phyloP scores from a whole-genome alignment of 2,329 filamentous ascomycete species.

The Fusarium camptoceras region DNA sequence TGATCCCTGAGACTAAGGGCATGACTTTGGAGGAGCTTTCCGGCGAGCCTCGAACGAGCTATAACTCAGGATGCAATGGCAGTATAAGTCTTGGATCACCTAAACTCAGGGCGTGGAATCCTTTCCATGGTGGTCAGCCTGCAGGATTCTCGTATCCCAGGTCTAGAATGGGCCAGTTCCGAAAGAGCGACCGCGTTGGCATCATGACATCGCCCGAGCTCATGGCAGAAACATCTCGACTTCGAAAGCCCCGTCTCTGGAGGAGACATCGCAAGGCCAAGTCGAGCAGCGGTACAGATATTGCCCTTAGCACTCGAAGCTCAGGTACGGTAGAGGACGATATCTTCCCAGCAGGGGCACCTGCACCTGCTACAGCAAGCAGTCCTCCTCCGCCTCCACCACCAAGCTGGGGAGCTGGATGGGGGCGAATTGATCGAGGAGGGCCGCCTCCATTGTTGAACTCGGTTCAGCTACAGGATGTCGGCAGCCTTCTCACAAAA shows the following conservation, averaged over 20 bases:
- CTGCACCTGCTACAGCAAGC: constrained; percentile 14
- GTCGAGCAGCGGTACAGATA: constrained; percentile 48
- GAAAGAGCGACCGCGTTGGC: constrained; percentile 51
- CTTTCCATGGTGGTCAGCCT: constrained; percentile 62
- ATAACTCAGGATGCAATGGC: constrained; percentile 64
- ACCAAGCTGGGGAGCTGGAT: constrained; percentile 50
- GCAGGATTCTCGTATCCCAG: constrained; percentile 64
- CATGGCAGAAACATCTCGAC: constrained; percentile 42
- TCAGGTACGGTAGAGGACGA: constrained; percentile 45
- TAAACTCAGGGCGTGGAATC: constrained; percentile 56
- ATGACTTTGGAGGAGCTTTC: constrained; percentile 78
- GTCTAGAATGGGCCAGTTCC: constrained; percentile 44
- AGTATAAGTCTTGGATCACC: constrained; percentile 56
- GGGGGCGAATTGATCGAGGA: constrained; percentile 49
- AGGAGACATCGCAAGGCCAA: constrained; percentile 45
- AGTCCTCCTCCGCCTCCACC: constrained; percentile 35
- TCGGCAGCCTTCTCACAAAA: constrained; percentile 48
- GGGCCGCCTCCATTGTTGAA: constrained; percentile 46
- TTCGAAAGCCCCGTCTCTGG: constrained; percentile 48
- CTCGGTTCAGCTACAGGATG: constrained; percentile 50
- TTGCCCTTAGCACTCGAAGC: constrained; percentile 50
- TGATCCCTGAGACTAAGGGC: constrained; percentile 83
- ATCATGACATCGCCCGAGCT: constrained; percentile 60
- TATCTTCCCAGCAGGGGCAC: constrained; percentile 36
- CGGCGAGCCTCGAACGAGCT: constrained; percentile 72